A percentile compares a stretch with the other conserved stretches of the same genome.
These are phyloP conservation scores for Dalbergia oliveri DNA, from an alignment of 306 rosid genomes.

Conservation along the genomic window DNA sequence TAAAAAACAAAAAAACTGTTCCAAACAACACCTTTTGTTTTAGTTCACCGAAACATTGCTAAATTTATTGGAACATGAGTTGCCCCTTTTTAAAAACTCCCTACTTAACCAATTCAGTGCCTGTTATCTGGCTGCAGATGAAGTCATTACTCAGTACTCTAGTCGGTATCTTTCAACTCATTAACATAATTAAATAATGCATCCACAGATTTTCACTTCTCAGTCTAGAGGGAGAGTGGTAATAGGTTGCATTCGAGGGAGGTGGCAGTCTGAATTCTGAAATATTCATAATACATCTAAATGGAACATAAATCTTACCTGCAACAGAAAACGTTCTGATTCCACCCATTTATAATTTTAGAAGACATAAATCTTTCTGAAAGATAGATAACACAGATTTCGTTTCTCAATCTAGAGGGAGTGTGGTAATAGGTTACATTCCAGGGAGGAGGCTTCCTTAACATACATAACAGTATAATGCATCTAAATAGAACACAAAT, in stretches of 20 bases:
- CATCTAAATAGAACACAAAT: slow-evolving; percentile 12
- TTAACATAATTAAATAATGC: background rate
- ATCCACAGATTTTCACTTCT: background rate
- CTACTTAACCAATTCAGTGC: background rate
- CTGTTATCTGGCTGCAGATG: background rate
- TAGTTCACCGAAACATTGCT: background rate
- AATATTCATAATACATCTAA: slow-evolving; percentile 15
- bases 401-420: background rate
- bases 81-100: slow-evolving; percentile 2
- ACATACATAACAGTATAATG: background rate
- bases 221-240: background rate
- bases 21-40: too few relatives aligned
- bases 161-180: background rate
- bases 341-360: slow-evolving; percentile 2
- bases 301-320: slow-evolving; percentile 5
- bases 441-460: background rate
- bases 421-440: background rate
- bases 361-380: background rate
- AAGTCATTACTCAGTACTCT: background rate
- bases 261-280: background rate
- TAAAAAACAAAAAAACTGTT: too few relatives aligned
- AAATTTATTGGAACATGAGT: slow-evolving; percentile 6
- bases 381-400: background rate
- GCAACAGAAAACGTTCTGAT: background rate
- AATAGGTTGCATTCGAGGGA: background rate